These are phyloP conservation scores for Serendipita indica DNA, from an alignment of 768 basidiomycete genomes.

Conservation along the genomic window DNA sequence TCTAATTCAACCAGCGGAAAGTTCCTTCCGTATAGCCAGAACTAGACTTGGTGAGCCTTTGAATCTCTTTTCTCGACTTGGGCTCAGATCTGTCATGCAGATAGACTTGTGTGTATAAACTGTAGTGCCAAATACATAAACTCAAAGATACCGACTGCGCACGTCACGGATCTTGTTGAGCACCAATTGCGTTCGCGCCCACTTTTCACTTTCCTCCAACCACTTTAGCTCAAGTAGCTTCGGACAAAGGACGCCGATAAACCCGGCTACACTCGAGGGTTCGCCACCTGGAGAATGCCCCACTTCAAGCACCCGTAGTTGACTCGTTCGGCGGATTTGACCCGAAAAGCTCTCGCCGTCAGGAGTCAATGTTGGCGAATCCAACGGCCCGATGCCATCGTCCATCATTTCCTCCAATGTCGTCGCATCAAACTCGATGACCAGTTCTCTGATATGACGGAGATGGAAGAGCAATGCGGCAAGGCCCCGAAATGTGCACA, in stretches of 20 bases:
- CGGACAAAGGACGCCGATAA: background rate
- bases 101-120: no score
- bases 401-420: background rate
- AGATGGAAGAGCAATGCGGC: background rate
- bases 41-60: background rate
- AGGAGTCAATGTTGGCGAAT: no score
- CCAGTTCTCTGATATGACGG: background rate
- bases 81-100: no score
- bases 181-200: background rate
- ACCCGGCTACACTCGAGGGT: background rate
- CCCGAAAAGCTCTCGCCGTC: background rate
- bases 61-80: no score
- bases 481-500: background rate
- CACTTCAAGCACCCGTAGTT: background rate
- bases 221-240: background rate
- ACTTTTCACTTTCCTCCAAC: background rate
- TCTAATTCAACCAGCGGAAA: slow-evolving; percentile 42
- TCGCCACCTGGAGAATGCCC: background rate
- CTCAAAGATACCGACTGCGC: no score
- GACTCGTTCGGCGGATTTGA: background rate
- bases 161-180: background rate
- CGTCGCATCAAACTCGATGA: background rate
- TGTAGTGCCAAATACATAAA: no score
- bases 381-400: no score
- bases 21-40: slow-evolving; percentile 44